phyloP scores from a whole-genome alignment of 2,329 filamentous ascomycete genomes.

The Pseudogymnoascus sp. region DNA sequence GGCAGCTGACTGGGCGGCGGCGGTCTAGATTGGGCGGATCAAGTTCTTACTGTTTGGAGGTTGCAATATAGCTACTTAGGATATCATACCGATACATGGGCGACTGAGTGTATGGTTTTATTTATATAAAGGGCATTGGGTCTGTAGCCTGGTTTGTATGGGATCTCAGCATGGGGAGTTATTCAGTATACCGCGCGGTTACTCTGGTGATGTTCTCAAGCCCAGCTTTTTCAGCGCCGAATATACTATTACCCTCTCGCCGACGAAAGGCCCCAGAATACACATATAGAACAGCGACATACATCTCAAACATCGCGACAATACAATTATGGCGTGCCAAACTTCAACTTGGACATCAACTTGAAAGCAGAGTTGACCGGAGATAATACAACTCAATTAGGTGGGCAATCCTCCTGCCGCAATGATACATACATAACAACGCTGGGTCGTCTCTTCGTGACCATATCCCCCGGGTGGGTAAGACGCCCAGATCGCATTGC shows the following conservation, averaged over 20 bases:
- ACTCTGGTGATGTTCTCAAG: background rate
- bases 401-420: constrained; percentile 4
- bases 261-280: background rate
- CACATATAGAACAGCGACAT: background rate
- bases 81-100: background rate
- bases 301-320: too few relatives aligned
- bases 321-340: background rate
- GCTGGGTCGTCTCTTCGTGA: constrained; percentile 9
- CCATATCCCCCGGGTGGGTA: background rate
- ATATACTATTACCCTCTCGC: background rate
- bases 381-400: constrained; percentile 9
- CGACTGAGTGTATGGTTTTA: background rate
- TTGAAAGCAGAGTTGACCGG: background rate
- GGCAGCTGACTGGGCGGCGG: too few relatives aligned
- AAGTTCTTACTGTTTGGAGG: background rate
- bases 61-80: background rate
- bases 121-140: too few relatives aligned
- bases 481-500: constrained; percentile 6
- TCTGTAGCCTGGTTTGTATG: background rate
- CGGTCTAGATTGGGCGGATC: background rate
- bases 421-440: constrained; percentile 9
- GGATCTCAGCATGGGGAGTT: background rate
- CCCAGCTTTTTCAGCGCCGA: background rate
- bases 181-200: background rate
- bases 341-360: background rate